Evolutionary conservation across 163 green algal species (phyloP).

Genomic region (Volvox carteri): DNA sequence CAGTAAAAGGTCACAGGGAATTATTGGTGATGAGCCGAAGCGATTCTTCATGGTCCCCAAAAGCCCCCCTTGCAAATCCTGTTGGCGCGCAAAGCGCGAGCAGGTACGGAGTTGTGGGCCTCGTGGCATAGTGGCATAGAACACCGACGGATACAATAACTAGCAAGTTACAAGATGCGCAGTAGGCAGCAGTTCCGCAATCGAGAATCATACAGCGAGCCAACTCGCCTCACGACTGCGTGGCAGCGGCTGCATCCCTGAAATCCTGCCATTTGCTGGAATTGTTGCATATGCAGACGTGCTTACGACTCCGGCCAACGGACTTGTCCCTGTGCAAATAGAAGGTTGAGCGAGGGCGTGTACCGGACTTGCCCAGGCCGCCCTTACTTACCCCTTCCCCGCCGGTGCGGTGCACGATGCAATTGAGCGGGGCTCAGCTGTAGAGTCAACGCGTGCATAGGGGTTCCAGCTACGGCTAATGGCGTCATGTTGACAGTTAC

Average conservation of each 20-base stretch:
- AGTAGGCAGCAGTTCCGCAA: no score
- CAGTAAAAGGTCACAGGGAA: constrained; percentile 30
- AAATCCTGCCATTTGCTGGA: background rate
- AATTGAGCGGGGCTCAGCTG: constrained; percentile 15
- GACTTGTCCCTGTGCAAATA: background rate
- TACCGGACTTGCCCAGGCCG: background rate
- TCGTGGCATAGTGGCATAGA: no score
- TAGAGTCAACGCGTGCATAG: background rate
- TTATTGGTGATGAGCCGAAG: background rate
- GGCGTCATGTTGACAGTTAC: background rate
- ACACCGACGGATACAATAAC: background rate
- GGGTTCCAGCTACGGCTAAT: background rate
- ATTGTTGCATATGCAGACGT: background rate
- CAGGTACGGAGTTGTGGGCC: no score
- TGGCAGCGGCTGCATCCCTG: background rate
- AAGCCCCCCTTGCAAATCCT: constrained; percentile 20
- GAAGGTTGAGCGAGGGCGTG: background rate
- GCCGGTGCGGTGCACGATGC: background rate
- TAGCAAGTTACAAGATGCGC: background rate
- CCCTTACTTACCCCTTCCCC: background rate
- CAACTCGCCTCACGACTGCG: background rate
- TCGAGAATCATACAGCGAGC: background rate
- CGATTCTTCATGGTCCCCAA: background rate
- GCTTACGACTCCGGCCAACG: background rate
- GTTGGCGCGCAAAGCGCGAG: background rate